phyloP scores from a whole-genome alignment of 2,329 filamentous ascomycete genomes.

The Shiraia bambusicola region DNA sequence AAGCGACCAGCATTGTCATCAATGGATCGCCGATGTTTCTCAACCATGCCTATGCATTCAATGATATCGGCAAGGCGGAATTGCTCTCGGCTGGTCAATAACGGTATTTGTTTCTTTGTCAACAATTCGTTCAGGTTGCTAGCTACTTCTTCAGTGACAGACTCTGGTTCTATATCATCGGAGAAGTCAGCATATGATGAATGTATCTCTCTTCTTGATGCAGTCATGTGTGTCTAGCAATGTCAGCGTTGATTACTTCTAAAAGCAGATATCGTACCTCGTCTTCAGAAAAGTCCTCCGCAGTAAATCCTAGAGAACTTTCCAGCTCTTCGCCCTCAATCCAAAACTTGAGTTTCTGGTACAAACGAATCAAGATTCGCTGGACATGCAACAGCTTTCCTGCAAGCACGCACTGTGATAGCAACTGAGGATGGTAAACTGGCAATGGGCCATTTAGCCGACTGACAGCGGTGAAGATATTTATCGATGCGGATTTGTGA shows the following conservation, averaged over 20 bases:
- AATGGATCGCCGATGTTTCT: constrained; percentile 83
- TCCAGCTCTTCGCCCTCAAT: constrained; percentile 79
- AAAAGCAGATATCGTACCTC: constrained; percentile 40
- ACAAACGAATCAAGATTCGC: constrained; percentile 68
- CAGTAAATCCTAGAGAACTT: constrained; percentile 65
- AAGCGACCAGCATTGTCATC: constrained; percentile 88
- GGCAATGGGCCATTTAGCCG: constrained; percentile 84
- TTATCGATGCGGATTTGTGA: constrained; percentile 55
- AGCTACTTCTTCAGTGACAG: constrained; percentile 72
- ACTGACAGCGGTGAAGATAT: constrained; percentile 80
- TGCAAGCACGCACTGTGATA: constrained; percentile 81
- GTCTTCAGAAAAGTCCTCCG: constrained; percentile 52
- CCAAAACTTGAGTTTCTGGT: constrained; percentile 78
- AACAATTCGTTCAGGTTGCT: constrained; percentile 72
- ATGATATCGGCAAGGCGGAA: constrained; percentile 82
- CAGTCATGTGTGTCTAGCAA: constrained; percentile 40
- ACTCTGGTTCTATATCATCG: constrained; percentile 60
- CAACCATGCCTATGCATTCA: constrained; percentile 80
- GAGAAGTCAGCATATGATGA: constrained; percentile 56
- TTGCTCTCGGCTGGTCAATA: constrained; percentile 82
- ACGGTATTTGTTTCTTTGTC: constrained; percentile 71
- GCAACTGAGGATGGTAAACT: constrained; percentile 87
- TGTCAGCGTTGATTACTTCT: constrained; percentile 5
- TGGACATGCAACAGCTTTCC: constrained; percentile 75
- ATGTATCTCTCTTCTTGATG: constrained; percentile 51